Base-by-base conservation (phyloP, 2,329 filamentous ascomycete species). In the Sporothrix humicola region DNA sequence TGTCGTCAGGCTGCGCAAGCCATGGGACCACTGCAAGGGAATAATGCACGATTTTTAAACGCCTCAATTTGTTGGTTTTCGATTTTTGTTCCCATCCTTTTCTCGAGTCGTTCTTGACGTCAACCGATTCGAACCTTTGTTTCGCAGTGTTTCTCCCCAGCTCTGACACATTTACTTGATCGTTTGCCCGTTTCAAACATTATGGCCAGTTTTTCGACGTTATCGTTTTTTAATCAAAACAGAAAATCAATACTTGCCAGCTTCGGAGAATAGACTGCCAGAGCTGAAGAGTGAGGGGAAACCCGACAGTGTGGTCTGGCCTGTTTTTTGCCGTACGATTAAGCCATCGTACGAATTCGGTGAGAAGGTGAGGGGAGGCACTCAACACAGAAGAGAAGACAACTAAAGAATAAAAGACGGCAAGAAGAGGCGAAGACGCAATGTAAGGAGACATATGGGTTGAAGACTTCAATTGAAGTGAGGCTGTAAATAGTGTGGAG, bases 341-440 rank as follows among this genome's bases (percentile, higher is more conserved):
- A 61, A 56, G 58, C 58, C 58, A 61, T 61, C 58, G 58, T 61
- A 61, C 58, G 58, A 61, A 61, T 2, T n/a, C 13, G 58, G 13
- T 61, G 26, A 59, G 37, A 31, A 61, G 26, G 31, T 42, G 58
- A 61, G 31, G 26, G 15, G 23, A 59, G 23, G 10, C 10, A 31
- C 50, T 20, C 7, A 4, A 23, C n/a, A 54, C 3, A n/a, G 12
- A 7, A 37, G 5, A 1, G 6, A 31, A 42, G 10, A 8, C 5
- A 1, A 10, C 26, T 42, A 31, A 31, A 61, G 13, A n/a, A 23
- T 42, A 20, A 17, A 54, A n/a, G 10, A 23, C 6, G 13, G 59
- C 17, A 63, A 46, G 59, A 20, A 20, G 59, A 46, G 17, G 37
- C 31, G 17, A 44, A 37, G 59, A 37, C 9, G 20, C 15, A 13